Conservation (phyloP, 2,329 filamentous ascomycete genomes). For the Beauveria sp. region DNA sequence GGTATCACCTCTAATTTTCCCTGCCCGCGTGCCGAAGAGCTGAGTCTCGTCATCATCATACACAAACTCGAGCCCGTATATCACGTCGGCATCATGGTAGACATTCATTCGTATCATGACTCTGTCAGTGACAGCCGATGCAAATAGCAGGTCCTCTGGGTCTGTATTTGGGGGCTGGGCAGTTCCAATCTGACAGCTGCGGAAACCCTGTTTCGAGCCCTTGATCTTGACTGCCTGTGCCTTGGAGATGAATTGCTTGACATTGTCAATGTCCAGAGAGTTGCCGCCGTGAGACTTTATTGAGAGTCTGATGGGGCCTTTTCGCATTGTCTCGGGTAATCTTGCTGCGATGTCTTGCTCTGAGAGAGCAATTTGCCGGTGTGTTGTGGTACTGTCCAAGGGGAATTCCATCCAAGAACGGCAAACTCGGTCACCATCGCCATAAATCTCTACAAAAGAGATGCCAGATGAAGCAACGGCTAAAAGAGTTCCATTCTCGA, state of each 20-base stretch:
- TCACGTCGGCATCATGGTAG: conserved; percentile 60
- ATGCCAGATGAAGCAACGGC: conserved; percentile 75
- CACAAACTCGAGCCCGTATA: conserved; percentile 86
- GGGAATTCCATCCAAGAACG: conserved; percentile 75
- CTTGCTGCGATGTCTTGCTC: conserved; percentile 67
- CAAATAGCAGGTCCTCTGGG: conserved; percentile 66
- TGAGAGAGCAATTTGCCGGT: conserved; percentile 65
- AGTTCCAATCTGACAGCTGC: conserved; percentile 64
- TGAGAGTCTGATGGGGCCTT: conserved; percentile 60
- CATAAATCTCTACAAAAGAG: conserved; percentile 75
- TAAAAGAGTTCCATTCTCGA: conserved; percentile 68
- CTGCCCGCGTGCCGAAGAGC: conserved; percentile 75
- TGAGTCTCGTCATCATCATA: conserved; percentile 84
- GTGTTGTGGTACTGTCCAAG: conserved; percentile 52
- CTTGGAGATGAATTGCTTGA: conserved; percentile 63
- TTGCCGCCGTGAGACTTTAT: conserved; percentile 72
- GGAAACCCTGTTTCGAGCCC: conserved; percentile 61
- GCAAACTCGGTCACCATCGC: conserved; percentile 74
- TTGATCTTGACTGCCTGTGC: conserved; percentile 66
- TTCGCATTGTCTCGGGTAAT: conserved; percentile 65
- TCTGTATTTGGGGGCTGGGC: conserved; percentile 64
- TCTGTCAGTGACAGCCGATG: conserved; percentile 59
- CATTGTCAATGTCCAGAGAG: conserved; percentile 68
- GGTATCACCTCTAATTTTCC: conserved; percentile 59
- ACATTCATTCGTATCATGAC: conserved; percentile 68